Percentiles rank a stretch among this genome's conserved stretches.
Evolutionary conservation across 106 monocot genomes (phyloP).

Genomic region (Cymbidium sinense): DNA sequence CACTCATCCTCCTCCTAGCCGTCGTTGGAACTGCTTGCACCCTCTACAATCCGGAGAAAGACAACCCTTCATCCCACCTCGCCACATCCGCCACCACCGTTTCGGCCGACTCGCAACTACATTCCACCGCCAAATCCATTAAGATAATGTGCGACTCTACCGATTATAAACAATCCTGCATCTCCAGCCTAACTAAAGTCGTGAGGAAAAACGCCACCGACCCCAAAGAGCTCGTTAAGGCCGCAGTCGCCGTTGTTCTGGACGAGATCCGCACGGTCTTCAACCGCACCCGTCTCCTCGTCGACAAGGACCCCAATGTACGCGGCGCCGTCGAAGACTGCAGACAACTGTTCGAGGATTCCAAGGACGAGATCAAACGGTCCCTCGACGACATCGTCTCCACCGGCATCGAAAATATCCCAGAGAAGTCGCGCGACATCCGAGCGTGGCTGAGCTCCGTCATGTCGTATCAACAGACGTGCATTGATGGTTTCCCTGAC

Average conservation of each 20-base stretch:
- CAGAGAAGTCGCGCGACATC: slow-evolving; percentile 1
- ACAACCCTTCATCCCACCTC: neutral
- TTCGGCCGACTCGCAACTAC: neutral
- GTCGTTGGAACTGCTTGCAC: neutral
- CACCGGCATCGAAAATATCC: neutral
- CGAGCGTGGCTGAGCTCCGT: slow-evolving; percentile 4
- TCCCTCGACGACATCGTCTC: neutral
- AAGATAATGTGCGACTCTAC: slow-evolving; percentile 1
- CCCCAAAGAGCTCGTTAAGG: slow-evolving; percentile 4
- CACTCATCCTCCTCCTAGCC: neutral
- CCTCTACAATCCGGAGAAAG: neutral
- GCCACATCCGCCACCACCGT: too few relatives aligned
- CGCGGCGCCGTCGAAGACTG: slow-evolving; percentile 6
- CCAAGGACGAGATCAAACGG: slow-evolving; percentile 1
- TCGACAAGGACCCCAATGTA: neutral
- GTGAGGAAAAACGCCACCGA: neutral
- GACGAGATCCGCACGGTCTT: neutral
- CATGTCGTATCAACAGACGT: neutral
- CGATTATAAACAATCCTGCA: slow-evolving; percentile 6
- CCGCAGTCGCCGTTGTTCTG: neutral
- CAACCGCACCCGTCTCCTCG: neutral
- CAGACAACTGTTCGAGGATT: slow-evolving; percentile 2
- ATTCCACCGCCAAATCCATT: too few relatives aligned
- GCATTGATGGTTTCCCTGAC: slow-evolving; percentile 6
- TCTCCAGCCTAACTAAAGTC: neutral